Percentiles rank a stretch among this genome's conserved stretches.
Evolutionary conservation across 805 yeast genomes (phyloP).

Genomic region (Candida chilensis): DNA sequence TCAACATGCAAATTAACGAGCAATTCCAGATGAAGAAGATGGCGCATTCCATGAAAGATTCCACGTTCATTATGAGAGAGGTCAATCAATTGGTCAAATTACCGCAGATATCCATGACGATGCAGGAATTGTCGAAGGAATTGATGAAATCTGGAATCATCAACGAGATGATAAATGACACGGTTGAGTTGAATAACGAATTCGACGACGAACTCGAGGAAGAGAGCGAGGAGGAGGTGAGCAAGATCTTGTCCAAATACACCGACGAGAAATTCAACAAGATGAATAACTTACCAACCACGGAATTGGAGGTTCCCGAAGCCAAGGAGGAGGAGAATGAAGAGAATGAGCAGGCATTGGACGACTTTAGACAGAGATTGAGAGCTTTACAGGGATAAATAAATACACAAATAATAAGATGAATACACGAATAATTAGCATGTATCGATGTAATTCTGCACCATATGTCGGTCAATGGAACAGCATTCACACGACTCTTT

Average conservation of each 20-base stretch:
- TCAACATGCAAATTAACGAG: conserved; percentile 84
- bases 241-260: conserved; percentile 44
- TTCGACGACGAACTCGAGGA: conserved; percentile 49
- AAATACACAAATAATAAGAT: conserved; percentile 8
- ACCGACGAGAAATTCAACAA: conserved; percentile 30
- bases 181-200: conserved; percentile 61
- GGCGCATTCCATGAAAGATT: conserved; percentile 70
- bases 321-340: conserved; percentile 59
- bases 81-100: conserved; percentile 70
- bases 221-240: conserved; percentile 55
- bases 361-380: conserved; percentile 84
- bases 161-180: conserved; percentile 92
- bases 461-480: no score
- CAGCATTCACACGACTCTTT: no score
- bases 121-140: conserved; percentile 83
- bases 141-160: conserved; percentile 80
- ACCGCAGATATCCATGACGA: conserved; percentile 74
- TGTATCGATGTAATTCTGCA: no score
- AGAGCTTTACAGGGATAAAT: conserved; percentile 69
- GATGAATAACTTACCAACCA: conserved; percentile 22
- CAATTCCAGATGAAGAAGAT: conserved; percentile 80
- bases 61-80: conserved; percentile 80
- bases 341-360: conserved; percentile 67
- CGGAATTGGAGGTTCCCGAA: conserved; percentile 13
- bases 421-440: no score